phyloP scores from a whole-genome alignment of 306 rosid species.

The Cotoneaster glaucophyllus region DNA sequence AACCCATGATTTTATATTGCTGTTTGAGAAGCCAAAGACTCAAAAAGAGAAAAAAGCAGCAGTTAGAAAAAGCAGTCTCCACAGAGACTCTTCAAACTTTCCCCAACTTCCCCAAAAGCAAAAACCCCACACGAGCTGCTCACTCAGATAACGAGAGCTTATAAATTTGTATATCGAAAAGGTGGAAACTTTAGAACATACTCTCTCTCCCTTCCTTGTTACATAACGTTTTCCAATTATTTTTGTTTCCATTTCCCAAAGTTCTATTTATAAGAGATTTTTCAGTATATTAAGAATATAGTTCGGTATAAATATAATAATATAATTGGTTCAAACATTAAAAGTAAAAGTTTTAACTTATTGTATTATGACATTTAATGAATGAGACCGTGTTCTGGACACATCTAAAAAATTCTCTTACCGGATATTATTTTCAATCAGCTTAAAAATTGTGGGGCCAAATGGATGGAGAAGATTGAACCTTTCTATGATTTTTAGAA shows the following conservation, averaged over 20 bases:
- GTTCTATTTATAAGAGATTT: too few species aligned
- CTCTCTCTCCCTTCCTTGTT: neutral
- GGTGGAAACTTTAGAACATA: neutral
- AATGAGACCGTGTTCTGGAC: rapidly evolving
- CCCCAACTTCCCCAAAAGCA: slow-evolving; percentile 12
- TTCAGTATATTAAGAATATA: too few species aligned
- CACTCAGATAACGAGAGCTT: slow-evolving; percentile 13
- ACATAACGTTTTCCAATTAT: too few species aligned
- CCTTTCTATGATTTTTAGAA: neutral
- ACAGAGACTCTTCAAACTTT: neutral
- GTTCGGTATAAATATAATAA: too few species aligned
- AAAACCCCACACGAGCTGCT: slow-evolving; percentile 26
- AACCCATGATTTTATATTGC: slow-evolving; percentile 46
- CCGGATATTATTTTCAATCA: neutral
- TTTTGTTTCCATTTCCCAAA: too few species aligned
- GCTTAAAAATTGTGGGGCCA: neutral
- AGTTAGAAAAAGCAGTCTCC: neutral
- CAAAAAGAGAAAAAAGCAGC: neutral
- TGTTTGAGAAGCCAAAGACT: slow-evolving; percentile 2
- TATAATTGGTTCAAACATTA: too few species aligned
- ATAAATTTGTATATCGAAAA: neutral
- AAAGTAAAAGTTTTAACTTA: too few species aligned
- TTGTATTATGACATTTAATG: too few species aligned
- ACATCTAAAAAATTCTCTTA: too few species aligned
- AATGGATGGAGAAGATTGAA: neutral